Evolutionary conservation across 306 rosid species (phyloP).

Genomic region (Cucumis sativus): DNA sequence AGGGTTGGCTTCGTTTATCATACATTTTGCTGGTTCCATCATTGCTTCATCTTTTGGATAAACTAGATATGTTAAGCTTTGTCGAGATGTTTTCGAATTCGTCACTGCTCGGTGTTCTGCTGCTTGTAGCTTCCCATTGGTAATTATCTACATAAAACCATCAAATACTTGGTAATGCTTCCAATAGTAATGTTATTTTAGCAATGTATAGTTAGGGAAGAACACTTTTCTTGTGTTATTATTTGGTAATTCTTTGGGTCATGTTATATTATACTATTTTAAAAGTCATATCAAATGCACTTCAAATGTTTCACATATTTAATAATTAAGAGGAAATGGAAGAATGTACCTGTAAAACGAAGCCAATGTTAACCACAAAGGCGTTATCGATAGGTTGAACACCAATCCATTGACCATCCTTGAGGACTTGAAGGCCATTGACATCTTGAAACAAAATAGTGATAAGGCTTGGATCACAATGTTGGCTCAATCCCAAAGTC

Average conservation of each 20-base stretch:
- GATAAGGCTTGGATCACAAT: slow-evolving; percentile 43
- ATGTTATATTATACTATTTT: neutral
- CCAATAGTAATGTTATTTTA: too few species aligned
- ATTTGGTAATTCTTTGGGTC: too few species aligned
- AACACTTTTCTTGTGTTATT: neutral
- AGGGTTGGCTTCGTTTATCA: slow-evolving; percentile 19
- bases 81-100: slow-evolving; percentile 35
- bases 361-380: slow-evolving; percentile 29
- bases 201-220: neutral
- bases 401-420: slow-evolving; percentile 28
- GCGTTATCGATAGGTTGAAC: slow-evolving; percentile 24
- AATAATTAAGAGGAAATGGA: too few species aligned
- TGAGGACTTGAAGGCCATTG: slow-evolving; percentile 42
- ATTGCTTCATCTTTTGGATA: slow-evolving; percentile 39
- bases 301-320: neutral
- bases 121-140: slow-evolving; percentile 50
- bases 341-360: slow-evolving; percentile 19
- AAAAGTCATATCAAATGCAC: neutral
- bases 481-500: slow-evolving; percentile 48
- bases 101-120: slow-evolving; percentile 55
- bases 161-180: neutral
- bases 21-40: slow-evolving; percentile 37
- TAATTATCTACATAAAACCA: slow-evolving; percentile 29
- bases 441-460: slow-evolving; percentile 52
- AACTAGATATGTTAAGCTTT: slow-evolving; percentile 33